Percentiles rank a stretch among this genome's conserved stretches.
These are phyloP conservation scores for Dictyostelium discoideum DNA, from an alignment of 78 protist genomes.

Conservation along the genomic window dicty_2.7 NC_007090.3:3838001-3838500, in stretches of 20 bases:
- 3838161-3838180: slow-evolving; percentile 6
- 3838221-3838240: neutral
- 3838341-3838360: neutral
- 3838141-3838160: neutral
- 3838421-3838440: neutral
- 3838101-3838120: neutral
- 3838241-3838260: slow-evolving; percentile 4
- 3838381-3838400: neutral
- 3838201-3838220: neutral
- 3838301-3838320: slow-evolving; percentile 7
- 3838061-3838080: slow-evolving; percentile 61
- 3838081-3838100: slow-evolving; percentile 46
- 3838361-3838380: neutral
- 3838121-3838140: neutral
- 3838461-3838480: neutral
- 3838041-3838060: slow-evolving; percentile 55
- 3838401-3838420: neutral
- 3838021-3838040: slow-evolving; percentile 61
- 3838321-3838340: neutral
- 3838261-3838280: slow-evolving; percentile 5
- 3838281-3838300: slow-evolving; percentile 13
- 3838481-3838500: neutral
- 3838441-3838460: neutral
- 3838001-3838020: slow-evolving; percentile 44
- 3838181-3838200: slow-evolving; percentile 7